Evolutionary conservation across 2,329 filamentous ascomycete species (phyloP).

Genomic region (Xylariaceae sp.): DNA sequence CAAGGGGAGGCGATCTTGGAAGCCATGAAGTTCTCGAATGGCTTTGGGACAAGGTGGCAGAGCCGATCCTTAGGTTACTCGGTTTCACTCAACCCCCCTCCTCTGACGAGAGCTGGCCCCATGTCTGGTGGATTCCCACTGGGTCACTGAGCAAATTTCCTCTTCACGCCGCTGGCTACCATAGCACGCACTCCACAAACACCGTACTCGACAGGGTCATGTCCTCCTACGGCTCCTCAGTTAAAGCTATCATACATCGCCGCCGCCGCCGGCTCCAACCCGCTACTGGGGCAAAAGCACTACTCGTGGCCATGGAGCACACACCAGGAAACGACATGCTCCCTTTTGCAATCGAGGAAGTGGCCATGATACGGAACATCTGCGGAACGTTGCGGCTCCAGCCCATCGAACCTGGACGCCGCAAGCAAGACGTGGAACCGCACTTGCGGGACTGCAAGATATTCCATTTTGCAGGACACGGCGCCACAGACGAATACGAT

Average conservation of each 20-base stretch:
- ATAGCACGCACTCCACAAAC: constrained; percentile 27
- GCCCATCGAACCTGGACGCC: not conserved
- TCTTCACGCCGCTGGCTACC: constrained; percentile 44
- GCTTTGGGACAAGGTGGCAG: constrained; percentile 40
- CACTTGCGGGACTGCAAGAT: constrained; percentile 40
- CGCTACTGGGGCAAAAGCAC: constrained; percentile 23
- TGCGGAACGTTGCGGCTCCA: constrained; percentile 5
- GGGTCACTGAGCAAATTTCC: constrained; percentile 40
- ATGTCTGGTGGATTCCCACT: constrained; percentile 45
- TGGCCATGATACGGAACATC: constrained; percentile 21
- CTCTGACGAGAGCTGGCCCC: constrained; percentile 31
- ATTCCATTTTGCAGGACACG: constrained; percentile 52
- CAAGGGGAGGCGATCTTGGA: not conserved
- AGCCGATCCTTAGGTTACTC: constrained; percentile 37
- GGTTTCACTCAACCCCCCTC: constrained; percentile 29
- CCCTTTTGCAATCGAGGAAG: constrained; percentile 29
- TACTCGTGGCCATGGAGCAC: constrained; percentile 41
- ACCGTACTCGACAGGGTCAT: constrained; percentile 44
- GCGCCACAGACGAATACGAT: constrained; percentile 34
- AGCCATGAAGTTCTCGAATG: constrained; percentile 33
- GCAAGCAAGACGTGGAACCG: constrained; percentile 33
- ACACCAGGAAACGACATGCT: constrained; percentile 31
- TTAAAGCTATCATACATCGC: constrained; percentile 41
- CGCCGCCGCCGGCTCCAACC: not conserved
- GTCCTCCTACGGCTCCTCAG: constrained; percentile 47